Conservation (phyloP, 345 rosid species). For the Eutrema japonicum region DNA sequence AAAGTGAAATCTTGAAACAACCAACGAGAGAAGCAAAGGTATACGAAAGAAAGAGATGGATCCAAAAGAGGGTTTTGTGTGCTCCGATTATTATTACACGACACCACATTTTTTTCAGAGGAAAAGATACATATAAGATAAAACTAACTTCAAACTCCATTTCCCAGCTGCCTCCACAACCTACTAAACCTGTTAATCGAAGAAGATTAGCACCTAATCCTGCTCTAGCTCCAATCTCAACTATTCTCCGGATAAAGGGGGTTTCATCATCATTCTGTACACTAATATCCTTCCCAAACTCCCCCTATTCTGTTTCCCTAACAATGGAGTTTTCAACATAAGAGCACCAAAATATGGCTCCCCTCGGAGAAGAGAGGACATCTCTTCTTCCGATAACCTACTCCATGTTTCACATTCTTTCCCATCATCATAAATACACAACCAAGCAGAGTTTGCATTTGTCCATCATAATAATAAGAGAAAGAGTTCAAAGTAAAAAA, state of each 20-base stretch:
- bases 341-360: constrained; percentile 74
- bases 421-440: constrained; percentile 54
- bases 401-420: constrained; percentile 51
- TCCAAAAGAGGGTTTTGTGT: constrained; percentile 22
- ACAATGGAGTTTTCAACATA: constrained; percentile 43
- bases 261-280: constrained; percentile 36
- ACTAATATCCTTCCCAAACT: constrained; percentile 28
- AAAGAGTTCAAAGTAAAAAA: constrained; percentile 33
- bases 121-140: constrained; percentile 13
- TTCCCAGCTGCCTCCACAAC: constrained; percentile 18
- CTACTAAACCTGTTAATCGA: constrained; percentile 33
- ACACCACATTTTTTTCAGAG: neutral
- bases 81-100: constrained; percentile 24
- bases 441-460: constrained; percentile 43
- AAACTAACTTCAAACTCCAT: neutral
- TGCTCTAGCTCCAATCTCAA: constrained; percentile 29
- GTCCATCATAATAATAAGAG: constrained; percentile 33
- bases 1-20: constrained; percentile 8
- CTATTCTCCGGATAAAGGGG: constrained; percentile 31
- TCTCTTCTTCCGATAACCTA: constrained; percentile 42
- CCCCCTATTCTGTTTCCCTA: constrained; percentile 21
- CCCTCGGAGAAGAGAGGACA: constrained; percentile 46
- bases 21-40: constrained; percentile 8
- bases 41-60: constrained; percentile 8
- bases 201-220: constrained; percentile 26